A percentile compares a stretch with the other conserved stretches of the same genome.
Evolutionary conservation across 495 filamentous ascomycete species (phyloP).

Genomic region (Jackrogersella multiformis): DNA sequence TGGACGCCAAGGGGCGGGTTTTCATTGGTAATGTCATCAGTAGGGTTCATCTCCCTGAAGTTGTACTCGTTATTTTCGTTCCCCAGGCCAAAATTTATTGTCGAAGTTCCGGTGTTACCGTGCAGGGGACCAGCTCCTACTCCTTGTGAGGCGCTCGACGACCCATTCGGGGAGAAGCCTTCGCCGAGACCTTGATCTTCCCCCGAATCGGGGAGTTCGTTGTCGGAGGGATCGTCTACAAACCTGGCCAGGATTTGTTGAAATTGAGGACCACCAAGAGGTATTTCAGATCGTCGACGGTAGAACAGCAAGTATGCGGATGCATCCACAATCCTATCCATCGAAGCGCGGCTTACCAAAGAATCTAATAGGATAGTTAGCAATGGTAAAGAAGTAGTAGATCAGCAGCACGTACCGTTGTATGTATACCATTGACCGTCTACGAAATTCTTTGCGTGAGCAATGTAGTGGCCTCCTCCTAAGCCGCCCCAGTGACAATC

Average conservation of each 20-base stretch:
- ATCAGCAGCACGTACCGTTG: slow-evolving; percentile 74
- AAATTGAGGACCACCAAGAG: slow-evolving; percentile 80
- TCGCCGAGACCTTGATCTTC: slow-evolving; percentile 85
- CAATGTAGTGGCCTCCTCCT: slow-evolving; percentile 94
- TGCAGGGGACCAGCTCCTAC: slow-evolving; percentile 76
- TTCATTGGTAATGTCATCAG: slow-evolving; percentile 14
- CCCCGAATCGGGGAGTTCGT: slow-evolving; percentile 68
- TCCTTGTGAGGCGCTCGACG: slow-evolving; percentile 83
- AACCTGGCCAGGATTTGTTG: slow-evolving; percentile 71
- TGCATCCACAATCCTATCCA: slow-evolving; percentile 58
- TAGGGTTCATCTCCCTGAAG: not conserved
- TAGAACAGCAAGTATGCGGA: slow-evolving; percentile 96
- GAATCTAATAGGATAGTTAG: slow-evolving; percentile 68
- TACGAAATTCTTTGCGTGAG: slow-evolving; percentile 88
- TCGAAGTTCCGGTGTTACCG: slow-evolving; percentile 64
- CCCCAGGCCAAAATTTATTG: slow-evolving; percentile 2
- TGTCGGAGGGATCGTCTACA: slow-evolving; percentile 54
- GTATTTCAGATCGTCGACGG: slow-evolving; percentile 77
- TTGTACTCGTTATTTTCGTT: not conserved
- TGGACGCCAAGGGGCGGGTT: slow-evolving; percentile 25
- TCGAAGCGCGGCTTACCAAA: slow-evolving; percentile 59
- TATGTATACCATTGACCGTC: slow-evolving; percentile 92
- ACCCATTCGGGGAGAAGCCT: slow-evolving; percentile 83
- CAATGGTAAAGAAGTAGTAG: not conserved
- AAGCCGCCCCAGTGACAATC: slow-evolving; percentile 95